phyloP scores from a whole-genome alignment of 2,329 filamentous ascomycete species.

The Aureobasidium sp. region DNA sequence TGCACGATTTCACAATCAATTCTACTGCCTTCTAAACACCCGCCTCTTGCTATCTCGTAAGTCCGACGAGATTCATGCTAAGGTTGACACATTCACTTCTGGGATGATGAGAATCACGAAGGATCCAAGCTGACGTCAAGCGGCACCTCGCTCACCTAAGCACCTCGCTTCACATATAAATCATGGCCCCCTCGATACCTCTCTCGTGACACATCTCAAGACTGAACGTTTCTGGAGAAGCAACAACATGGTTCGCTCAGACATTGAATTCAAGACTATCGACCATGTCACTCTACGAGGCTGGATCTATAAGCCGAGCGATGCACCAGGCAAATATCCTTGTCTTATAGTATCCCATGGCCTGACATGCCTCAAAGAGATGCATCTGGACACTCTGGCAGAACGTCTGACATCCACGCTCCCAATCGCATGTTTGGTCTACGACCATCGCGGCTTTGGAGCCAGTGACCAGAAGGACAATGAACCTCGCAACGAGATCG shows the following conservation, averaged over 20 bases:
- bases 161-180: neutral
- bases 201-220: neutral
- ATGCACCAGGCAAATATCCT: neutral
- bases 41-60: neutral
- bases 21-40: neutral
- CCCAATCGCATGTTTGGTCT: constrained; percentile 28
- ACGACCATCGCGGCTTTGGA: constrained; percentile 32
- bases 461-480: constrained; percentile 25
- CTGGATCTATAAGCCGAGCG: constrained; percentile 8
- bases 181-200: too few species aligned
- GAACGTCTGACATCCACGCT: neutral
- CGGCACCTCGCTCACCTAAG: neutral
- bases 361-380: constrained; percentile 11
- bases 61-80: neutral
- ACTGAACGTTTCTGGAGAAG: neutral
- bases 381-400: constrained; percentile 6
- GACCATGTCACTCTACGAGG: constrained; percentile 16
- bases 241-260: neutral
- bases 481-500: constrained; percentile 29
- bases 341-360: constrained; percentile 14
- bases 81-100: neutral
- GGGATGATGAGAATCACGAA: neutral
- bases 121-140: neutral
- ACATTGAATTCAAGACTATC: constrained; percentile 14
- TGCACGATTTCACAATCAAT: neutral